phyloP scores from a whole-genome alignment of 176 grass and related monocot species.

The Paspalum vaginatum region DNA sequence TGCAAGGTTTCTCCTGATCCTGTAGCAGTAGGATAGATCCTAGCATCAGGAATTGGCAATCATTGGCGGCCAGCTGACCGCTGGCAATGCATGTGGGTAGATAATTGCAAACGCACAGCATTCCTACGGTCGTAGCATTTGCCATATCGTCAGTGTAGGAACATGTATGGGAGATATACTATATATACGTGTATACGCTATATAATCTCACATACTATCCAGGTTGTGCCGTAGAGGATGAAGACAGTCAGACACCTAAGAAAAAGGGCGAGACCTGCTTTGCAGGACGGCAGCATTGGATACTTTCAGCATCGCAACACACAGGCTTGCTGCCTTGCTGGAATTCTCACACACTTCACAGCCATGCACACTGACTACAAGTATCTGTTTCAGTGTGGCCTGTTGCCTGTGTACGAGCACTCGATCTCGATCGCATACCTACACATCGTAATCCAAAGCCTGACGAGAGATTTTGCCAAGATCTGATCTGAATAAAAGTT shows the following conservation, averaged over 20 bases:
- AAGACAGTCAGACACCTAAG: neutral
- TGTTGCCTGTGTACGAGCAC: neutral
- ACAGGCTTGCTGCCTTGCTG: neutral
- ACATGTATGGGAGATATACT: neutral
- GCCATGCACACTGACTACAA: neutral
- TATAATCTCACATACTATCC: neutral
- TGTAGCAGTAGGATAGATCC: too few relatives aligned
- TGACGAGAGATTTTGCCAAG: conserved; percentile 1
- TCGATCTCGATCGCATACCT: neutral
- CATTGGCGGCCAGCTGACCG: too few relatives aligned
- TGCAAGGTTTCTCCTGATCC: too few relatives aligned
- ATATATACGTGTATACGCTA: too few relatives aligned
- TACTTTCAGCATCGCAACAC: conserved; percentile 16
- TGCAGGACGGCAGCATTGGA: conserved; percentile 15
- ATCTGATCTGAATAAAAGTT: conserved; percentile 30
- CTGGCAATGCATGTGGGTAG: too few relatives aligned
- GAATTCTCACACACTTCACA: neutral
- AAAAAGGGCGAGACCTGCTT: neutral
- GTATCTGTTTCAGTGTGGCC: neutral
- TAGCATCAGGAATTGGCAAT: too few relatives aligned
- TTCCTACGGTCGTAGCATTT: neutral
- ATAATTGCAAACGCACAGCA: neutral
- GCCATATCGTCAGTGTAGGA: neutral
- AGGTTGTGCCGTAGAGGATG: neutral
- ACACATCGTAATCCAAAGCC: neutral